phyloP scores from a whole-genome alignment of 805 yeast species.

The Candida patagonica region DNA sequence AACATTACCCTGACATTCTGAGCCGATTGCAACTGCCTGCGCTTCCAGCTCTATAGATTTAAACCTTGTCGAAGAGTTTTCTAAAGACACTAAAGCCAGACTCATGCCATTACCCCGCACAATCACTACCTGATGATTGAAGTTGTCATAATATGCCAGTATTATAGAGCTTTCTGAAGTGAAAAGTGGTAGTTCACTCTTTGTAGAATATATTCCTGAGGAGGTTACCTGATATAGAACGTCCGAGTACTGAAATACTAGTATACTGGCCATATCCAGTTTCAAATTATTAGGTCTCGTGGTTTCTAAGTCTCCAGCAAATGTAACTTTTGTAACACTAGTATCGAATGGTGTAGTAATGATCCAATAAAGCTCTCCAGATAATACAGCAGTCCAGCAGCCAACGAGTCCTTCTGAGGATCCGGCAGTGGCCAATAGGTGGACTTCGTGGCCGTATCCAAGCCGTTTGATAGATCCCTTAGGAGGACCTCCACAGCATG shows the following conservation, averaged over 20 bases:
- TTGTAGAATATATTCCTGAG: neutral
- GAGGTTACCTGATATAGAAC: neutral
- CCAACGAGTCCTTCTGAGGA: neutral
- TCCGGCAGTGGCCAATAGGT: neutral
- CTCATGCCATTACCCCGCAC: neutral
- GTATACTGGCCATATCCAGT: neutral
- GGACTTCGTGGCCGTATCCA: neutral
- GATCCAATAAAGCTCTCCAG: slow-evolving; percentile 1
- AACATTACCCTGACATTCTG: neutral
- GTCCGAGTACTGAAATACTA: neutral
- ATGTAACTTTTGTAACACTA: neutral
- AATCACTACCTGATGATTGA: neutral
- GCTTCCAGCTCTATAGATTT: neutral
- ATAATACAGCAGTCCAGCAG: neutral
- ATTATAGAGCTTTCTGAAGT: neutral
- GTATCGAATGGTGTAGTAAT: neutral
- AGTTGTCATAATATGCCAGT: neutral
- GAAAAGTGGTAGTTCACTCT: neutral
- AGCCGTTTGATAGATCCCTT: neutral
- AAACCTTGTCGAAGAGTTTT: no score
- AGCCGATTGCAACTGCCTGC: neutral
- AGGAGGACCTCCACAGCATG: slow-evolving; percentile 3
- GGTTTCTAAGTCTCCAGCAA: neutral
- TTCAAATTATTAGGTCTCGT: neutral
- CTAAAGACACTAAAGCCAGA: neutral